phyloP scores from a whole-genome alignment of 139 green algal genomes.

The Marvania coccoides region DNA sequence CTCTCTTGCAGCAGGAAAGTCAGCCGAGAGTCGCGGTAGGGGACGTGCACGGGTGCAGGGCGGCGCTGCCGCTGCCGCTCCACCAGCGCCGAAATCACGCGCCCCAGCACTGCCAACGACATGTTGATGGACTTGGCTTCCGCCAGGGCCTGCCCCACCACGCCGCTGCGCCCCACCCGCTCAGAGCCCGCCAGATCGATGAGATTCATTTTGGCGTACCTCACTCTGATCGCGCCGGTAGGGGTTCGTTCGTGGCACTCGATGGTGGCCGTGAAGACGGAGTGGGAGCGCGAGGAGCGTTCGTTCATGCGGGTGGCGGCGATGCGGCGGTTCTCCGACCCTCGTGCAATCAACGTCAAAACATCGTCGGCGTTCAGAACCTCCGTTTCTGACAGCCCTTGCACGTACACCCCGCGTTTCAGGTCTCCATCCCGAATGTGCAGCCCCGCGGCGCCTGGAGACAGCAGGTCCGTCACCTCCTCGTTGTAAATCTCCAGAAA shows the following conservation, averaged over 20 bases:
- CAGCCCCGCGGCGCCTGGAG: constrained; percentile 36
- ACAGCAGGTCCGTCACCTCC: constrained; percentile 78
- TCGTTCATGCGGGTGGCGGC: constrained; percentile 84
- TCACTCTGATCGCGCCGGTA: constrained; percentile 37
- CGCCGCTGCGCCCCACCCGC: constrained; percentile 57
- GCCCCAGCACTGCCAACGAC: constrained; percentile 78
- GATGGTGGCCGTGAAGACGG: constrained; percentile 69
- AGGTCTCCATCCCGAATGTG: constrained; percentile 64
- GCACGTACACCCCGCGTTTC: constrained; percentile 73
- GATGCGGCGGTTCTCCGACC: constrained; percentile 59
- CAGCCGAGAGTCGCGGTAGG: constrained; percentile 92
- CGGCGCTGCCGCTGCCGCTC: constrained; percentile 42
- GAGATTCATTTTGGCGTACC: constrained; percentile 78
- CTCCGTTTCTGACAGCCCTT: constrained; percentile 62
- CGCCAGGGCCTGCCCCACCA: constrained; percentile 77
- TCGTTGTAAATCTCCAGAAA: constrained; percentile 97
- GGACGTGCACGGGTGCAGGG: constrained; percentile 62
- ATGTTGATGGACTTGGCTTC: constrained; percentile 96
- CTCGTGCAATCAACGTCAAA: constrained; percentile 52
- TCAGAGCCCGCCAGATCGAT: constrained; percentile 95
- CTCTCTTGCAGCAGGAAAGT: constrained; percentile 97
- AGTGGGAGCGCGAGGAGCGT: constrained; percentile 81
- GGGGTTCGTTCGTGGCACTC: constrained; percentile 41
- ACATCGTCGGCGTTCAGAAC: constrained; percentile 71
- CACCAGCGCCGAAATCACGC: constrained; percentile 83